A percentile compares a stretch with the other conserved stretches of the same genome.
Evolutionary conservation across 2,329 filamentous ascomycete genomes (phyloP).

Genomic region (Sporothrix protearum): DNA sequence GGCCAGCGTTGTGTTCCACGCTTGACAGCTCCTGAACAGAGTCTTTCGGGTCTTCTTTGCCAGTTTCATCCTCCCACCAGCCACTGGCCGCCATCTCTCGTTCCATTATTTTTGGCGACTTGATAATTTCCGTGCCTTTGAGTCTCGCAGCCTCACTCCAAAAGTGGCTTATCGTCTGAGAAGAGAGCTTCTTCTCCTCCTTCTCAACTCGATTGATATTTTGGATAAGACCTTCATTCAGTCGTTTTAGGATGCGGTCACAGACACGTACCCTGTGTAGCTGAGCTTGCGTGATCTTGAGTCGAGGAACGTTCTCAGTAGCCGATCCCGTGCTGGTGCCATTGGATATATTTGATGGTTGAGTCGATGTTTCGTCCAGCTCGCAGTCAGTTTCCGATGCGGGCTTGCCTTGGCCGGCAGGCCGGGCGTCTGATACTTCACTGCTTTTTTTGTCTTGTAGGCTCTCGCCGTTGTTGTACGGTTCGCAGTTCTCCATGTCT

Average conservation of each 20-base stretch:
- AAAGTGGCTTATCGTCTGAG: conserved; percentile 9
- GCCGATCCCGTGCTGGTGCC: neutral
- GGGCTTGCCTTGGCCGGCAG: neutral
- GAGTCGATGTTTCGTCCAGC: neutral
- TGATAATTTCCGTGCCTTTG: conserved; percentile 20
- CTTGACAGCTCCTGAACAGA: neutral
- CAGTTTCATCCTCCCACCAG: conserved; percentile 3
- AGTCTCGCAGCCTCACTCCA: conserved; percentile 22
- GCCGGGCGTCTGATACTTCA: neutral
- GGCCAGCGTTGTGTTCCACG: neutral
- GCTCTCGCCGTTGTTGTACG: neutral
- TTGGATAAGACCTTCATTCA: neutral
- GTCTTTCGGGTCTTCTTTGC: neutral
- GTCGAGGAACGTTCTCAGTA: neutral
- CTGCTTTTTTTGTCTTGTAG: too few species aligned
- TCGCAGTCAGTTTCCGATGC: neutral
- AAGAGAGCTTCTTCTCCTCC: neutral
- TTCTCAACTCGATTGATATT: conserved; percentile 16
- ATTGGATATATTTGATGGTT: neutral
- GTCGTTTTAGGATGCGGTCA: neutral
- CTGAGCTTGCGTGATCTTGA: conserved; percentile 4
- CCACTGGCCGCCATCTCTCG: neutral
- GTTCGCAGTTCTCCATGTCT: neutral
- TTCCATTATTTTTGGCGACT: neutral
- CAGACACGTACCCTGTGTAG: neutral